A percentile compares a stretch with the other conserved stretches of the same genome.
These are phyloP conservation scores for Cercophora samala DNA, from an alignment of 495 filamentous ascomycete species.

Conservation along the genomic window DNA sequence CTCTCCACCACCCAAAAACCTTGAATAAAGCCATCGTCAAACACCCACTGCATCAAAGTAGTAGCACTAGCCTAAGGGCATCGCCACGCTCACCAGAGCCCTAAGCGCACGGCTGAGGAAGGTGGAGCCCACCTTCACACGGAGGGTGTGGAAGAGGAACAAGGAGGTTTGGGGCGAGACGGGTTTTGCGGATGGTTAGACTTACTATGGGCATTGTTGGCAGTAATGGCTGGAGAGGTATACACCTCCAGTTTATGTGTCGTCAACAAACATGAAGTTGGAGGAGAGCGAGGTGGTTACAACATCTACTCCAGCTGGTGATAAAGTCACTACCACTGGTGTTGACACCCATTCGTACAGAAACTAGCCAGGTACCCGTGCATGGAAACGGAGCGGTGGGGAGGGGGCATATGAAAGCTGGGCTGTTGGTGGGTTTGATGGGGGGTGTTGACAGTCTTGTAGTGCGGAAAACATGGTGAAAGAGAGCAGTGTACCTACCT, in stretches of 20 bases:
- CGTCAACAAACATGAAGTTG: not conserved
- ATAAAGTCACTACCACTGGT: not conserved
- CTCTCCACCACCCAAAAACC: too few species aligned
- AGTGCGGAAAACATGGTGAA: too few species aligned
- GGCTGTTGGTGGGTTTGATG: not conserved
- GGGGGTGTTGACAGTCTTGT: not conserved
- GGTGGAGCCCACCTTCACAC: too few species aligned
- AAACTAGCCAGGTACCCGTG: not conserved
- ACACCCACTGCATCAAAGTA: too few species aligned
- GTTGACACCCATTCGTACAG: not conserved
- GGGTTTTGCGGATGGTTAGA: not conserved
- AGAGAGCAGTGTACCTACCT: too few species aligned
- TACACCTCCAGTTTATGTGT: not conserved
- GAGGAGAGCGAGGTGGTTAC: not conserved
- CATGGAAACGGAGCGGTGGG: not conserved
- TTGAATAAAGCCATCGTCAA: too few species aligned
- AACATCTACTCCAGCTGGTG: not conserved
- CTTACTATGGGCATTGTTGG: not conserved
- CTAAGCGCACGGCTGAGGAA: too few species aligned
- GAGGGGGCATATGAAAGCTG: not conserved
- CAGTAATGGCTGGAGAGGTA: not conserved
- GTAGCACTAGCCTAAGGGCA: too few species aligned
- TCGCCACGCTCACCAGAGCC: too few species aligned
- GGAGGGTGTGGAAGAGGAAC: not conserved
- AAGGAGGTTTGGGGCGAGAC: not conserved